These are phyloP conservation scores for Quercus mongolica DNA, from an alignment of 306 rosid species.

Conservation along the genomic window DNA sequence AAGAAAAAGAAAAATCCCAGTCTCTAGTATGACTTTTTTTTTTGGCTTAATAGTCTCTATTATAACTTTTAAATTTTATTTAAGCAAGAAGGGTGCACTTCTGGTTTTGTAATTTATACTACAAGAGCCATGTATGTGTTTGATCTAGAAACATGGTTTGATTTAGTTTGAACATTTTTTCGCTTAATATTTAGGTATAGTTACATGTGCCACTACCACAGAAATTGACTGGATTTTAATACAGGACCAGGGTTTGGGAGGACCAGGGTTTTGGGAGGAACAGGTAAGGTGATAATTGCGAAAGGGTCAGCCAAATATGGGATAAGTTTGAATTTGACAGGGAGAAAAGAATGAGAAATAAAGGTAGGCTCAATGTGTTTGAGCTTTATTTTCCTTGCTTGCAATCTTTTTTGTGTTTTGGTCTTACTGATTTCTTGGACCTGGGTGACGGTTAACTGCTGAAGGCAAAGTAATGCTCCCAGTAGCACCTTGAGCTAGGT, in stretches of 20 bases:
- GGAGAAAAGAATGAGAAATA: slow-evolving; percentile 85
- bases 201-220: slow-evolving; percentile 2
- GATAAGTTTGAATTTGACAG: slow-evolving; percentile 94
- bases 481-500: neutral
- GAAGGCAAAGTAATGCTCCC: neutral
- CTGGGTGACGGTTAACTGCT: neutral
- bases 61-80: neutral
- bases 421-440: neutral
- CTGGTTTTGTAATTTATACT: neutral
- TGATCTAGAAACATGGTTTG: neutral
- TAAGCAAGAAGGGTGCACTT: neutral
- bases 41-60: neutral
- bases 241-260: slow-evolving; percentile 62
- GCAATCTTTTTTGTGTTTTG: neutral
- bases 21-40: neutral
- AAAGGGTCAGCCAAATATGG: slow-evolving; percentile 65
- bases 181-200: neutral
- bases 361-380: slow-evolving; percentile 54
- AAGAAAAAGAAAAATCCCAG: neutral
- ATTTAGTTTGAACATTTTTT: slow-evolving; percentile 1
- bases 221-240: slow-evolving; percentile 27
- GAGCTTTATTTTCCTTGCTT: neutral
- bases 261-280: slow-evolving; percentile 42
- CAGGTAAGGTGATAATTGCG: slow-evolving; percentile 52
- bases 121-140: neutral